Conservation (phyloP, 371 early-diverging fungal species). For the Fennellomyces sp. region DNA sequence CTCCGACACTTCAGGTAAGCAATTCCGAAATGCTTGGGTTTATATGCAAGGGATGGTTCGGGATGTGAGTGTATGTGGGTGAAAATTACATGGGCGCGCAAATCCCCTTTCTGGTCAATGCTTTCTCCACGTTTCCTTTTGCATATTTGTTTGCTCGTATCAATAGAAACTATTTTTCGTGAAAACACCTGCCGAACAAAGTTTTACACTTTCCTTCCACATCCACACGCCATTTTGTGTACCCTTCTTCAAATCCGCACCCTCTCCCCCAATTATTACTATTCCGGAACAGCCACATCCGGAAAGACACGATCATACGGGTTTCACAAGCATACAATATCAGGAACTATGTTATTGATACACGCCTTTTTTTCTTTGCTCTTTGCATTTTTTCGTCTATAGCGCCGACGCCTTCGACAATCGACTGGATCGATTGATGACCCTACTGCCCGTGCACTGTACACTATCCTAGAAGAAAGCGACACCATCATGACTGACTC, state of each 20-base stretch:
- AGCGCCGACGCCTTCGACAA: slow-evolving; percentile 11
- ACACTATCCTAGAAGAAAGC: slow-evolving; percentile 46
- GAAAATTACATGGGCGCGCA: not conserved
- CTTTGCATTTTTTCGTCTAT: not conserved
- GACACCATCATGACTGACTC: slow-evolving; percentile 34
- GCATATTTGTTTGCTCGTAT: not conserved
- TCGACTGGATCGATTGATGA: slow-evolving; percentile 21
- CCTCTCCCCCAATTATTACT: not conserved
- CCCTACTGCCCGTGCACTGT: slow-evolving; percentile 20
- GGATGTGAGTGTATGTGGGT: not conserved
- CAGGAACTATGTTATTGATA: not conserved
- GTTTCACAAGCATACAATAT: not conserved
- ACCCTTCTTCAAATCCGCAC: not conserved
- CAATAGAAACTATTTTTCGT: too few relatives aligned
- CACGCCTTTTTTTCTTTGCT: not conserved
- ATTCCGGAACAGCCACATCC: not conserved
- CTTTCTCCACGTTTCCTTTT: slow-evolving; percentile 3
- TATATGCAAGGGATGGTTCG: not conserved
- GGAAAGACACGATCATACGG: not conserved
- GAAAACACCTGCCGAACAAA: too few relatives aligned
- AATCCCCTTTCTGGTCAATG: not conserved
- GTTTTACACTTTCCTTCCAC: not conserved
- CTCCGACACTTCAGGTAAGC: slow-evolving; percentile 5
- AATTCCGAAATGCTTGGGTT: not conserved
- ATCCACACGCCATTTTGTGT: not conserved